Conservation (phyloP, 805 yeast genomes). For the Kodamaea sagamina region DNA sequence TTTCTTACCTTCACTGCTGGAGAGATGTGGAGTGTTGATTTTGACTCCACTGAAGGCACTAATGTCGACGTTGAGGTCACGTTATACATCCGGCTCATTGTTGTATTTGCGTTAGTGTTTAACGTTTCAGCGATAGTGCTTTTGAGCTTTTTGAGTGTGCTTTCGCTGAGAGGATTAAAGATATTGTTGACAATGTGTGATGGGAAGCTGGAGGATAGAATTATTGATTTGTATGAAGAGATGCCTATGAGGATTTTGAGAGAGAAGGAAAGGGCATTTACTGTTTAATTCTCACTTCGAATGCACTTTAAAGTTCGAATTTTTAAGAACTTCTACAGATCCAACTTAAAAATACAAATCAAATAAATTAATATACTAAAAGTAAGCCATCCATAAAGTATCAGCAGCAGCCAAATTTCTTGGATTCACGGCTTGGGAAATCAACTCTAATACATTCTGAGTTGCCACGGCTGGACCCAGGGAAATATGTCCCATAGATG, state of each 20-base stretch:
- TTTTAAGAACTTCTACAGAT: too few species aligned
- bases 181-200: neutral
- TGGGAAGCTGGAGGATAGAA: neutral
- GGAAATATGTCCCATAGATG: slow-evolving; percentile 61
- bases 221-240: slow-evolving; percentile 2
- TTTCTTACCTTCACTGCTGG: slow-evolving; percentile 4
- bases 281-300: too few species aligned
- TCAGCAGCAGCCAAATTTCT: slow-evolving; percentile 90
- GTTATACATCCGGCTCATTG: slow-evolving; percentile 26
- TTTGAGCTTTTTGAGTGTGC: neutral
- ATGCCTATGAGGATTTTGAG: neutral
- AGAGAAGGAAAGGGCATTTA: neutral
- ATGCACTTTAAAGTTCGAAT: too few species aligned
- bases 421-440: slow-evolving; percentile 94
- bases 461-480: slow-evolving; percentile 78
- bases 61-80: slow-evolving; percentile 30
- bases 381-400: slow-evolving; percentile 93
- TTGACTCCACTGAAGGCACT: slow-evolving; percentile 16
- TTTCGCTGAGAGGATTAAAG: slow-evolving; percentile 5
- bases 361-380: slow-evolving; percentile 37
- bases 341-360: too few species aligned
- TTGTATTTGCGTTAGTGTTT: slow-evolving; percentile 16
- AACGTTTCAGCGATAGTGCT: slow-evolving; percentile 6
- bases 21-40: slow-evolving; percentile 18
- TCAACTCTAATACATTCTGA: slow-evolving; percentile 85